Evolutionary conservation across 176 grass and related monocot genomes (phyloP).

Genomic region (Guadua angustifolia): DNA sequence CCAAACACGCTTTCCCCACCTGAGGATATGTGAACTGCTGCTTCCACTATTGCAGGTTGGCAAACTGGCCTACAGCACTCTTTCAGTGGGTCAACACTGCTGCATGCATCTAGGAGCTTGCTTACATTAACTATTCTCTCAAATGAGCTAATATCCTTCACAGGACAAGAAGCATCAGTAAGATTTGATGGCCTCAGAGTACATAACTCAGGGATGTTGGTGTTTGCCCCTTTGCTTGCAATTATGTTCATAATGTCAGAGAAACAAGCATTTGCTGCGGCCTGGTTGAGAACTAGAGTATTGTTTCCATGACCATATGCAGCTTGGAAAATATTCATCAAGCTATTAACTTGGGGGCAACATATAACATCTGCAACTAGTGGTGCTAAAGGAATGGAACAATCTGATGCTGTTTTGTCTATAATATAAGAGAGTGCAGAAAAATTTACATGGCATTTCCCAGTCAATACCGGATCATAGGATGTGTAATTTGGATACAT

Average conservation of each 20-base stretch:
- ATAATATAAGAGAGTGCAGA: constrained; percentile 68
- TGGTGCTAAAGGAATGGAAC: constrained; percentile 80
- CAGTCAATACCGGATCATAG: constrained; percentile 82
- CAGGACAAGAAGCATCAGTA: constrained; percentile 79
- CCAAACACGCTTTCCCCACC: constrained; percentile 65
- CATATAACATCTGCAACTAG: constrained; percentile 95
- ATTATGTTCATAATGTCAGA: constrained; percentile 84
- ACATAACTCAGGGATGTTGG: constrained; percentile 82
- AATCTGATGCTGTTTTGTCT: constrained; percentile 87
- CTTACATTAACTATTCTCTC: constrained; percentile 84
- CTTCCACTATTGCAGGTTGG: constrained; percentile 91
- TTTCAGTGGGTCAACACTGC: constrained; percentile 83
- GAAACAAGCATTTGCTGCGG: constrained; percentile 83
- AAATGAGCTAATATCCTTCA: constrained; percentile 84
- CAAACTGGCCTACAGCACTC: constrained; percentile 91
- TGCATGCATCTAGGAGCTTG: constrained; percentile 89
- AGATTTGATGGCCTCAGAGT: constrained; percentile 77
- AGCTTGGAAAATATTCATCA: constrained; percentile 96
- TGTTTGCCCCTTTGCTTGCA: constrained; percentile 77
- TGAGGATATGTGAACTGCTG: constrained; percentile 76
- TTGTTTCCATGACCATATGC: constrained; percentile 59
- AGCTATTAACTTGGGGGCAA: constrained; percentile 94
- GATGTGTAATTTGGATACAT: constrained; percentile 89
- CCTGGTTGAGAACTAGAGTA: constrained; percentile 80
- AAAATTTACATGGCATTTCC: constrained; percentile 88